Base-by-base conservation (phyloP, 306 rosid genomes). In the Mimosa bimucronata region DNA sequence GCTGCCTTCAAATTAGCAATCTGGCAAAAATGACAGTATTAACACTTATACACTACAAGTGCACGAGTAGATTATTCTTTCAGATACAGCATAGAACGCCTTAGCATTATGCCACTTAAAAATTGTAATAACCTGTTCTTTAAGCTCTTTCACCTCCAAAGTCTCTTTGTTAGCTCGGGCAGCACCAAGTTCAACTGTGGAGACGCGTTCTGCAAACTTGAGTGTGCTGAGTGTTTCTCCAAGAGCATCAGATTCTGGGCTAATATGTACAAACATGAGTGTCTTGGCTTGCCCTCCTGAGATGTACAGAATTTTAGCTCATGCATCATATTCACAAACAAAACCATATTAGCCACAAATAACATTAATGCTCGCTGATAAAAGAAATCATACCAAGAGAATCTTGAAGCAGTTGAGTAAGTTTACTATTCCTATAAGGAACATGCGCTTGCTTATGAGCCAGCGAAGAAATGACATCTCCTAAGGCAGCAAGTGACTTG, bases 231-330 rank as follows among this genome's bases (percentile, higher is more conserved):
- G 66, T 70, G 98, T 87, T 86, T 96, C 99, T 82, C 86, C 94
- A 19, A 92, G 79, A 69, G 97, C 89, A 11, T 93, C 94, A 72
- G 64, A 70, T 85, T 93, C 98, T 0, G 98, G 94, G 83, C 97
- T 93, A 76, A 96, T 86, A 76, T 93, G 98, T 85, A 96, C 97
- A 86, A 96, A 96, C 99, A 96, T 96, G 55, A 96, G 97, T 31
- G 98, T 96, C 90, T 93, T 96, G 12, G 99, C 99, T 75, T 96
- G 94, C 65, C 99, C 98, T 61, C 99, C 99, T 95, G 87, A 78
- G 77, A 50, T 15, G 48, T 3, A 72, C 7, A 45, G 30, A 80
- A 44, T 30, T n/a, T 77, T 28, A 23, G 75, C 37, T 42, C 38
- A 9, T 70, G 25, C 42, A 12, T 41, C 3, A 6, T 11, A 68